phyloP scores from a whole-genome alignment of 306 rosid species.

The Erythrophleum fordii region DNA sequence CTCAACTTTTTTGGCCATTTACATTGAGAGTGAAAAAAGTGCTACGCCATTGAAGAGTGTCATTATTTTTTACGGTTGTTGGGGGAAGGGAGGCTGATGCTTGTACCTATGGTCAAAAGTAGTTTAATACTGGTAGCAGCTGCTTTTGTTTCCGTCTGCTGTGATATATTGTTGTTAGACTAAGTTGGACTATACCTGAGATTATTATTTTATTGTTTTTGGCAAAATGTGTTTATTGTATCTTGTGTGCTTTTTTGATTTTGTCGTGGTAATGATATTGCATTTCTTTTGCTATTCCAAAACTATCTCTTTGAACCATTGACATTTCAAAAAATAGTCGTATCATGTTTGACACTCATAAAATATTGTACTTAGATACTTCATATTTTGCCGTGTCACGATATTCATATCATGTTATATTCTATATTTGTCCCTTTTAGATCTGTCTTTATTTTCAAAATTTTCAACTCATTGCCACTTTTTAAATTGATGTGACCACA shows the following conservation, averaged over 20 bases:
- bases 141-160: not conserved
- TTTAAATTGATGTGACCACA: constrained; percentile 30
- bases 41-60: not conserved
- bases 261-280: too few relatives aligned
- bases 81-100: not conserved
- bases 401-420: not conserved
- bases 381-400: not conserved
- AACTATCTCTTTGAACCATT: too few relatives aligned
- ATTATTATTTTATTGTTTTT: constrained; percentile 16
- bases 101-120: not conserved
- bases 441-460: not conserved
- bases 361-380: not conserved
- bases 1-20: too few relatives aligned
- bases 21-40: too few relatives aligned
- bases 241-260: not conserved
- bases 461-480: not conserved
- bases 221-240: not conserved
- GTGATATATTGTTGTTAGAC: not conserved
- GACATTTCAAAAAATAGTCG: too few relatives aligned
- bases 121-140: not conserved
- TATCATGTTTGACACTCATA: too few relatives aligned
- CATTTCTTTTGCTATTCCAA: not conserved
- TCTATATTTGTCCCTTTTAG: not conserved
- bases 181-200: not conserved
- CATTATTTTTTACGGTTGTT: not conserved